Percentiles rank a stretch among this genome's conserved stretches.
Evolutionary conservation across 352 stramenopile species (phyloP).

Genomic region (Thraustotheca clavata): DNA sequence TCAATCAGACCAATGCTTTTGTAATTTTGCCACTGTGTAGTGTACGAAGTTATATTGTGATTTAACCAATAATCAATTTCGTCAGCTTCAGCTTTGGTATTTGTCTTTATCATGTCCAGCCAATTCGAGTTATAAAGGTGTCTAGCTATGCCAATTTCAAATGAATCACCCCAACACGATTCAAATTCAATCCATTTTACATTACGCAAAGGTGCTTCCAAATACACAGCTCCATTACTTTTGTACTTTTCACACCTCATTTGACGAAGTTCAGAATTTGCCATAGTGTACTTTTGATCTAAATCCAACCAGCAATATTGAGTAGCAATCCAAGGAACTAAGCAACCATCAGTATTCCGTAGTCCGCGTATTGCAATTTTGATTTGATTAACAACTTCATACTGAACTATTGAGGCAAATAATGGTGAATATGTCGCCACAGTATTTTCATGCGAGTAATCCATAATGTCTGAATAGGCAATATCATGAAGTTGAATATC

Average conservation of each 20-base stretch:
- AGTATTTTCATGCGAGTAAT: not conserved
- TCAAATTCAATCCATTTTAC: not conserved
- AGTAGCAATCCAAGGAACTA: too few relatives aligned
- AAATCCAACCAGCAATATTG: not conserved
- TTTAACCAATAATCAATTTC: not conserved
- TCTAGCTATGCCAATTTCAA: not conserved
- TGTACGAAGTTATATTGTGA: not conserved
- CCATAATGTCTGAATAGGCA: not conserved
- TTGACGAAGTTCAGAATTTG: not conserved
- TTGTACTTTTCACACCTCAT: not conserved
- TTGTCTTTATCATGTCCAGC: not conserved
- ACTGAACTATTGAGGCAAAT: not conserved
- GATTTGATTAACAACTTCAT: not conserved
- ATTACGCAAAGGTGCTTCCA: conserved; percentile 1
- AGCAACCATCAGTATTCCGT: too few relatives aligned
- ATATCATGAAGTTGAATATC: not conserved
- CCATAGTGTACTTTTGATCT: not conserved
- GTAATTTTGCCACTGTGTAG: conserved; percentile 6
- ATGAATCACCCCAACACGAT: conserved; percentile 2
- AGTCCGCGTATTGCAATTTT: not conserved
- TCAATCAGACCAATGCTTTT: not conserved
- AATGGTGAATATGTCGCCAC: not conserved
- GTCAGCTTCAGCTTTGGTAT: not conserved
- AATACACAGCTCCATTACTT: conserved; percentile 10
- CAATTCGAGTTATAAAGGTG: not conserved